Base-by-base conservation (phyloP, 1,284 basidiomycete genomes). In the Ustilago lituana region DNA sequence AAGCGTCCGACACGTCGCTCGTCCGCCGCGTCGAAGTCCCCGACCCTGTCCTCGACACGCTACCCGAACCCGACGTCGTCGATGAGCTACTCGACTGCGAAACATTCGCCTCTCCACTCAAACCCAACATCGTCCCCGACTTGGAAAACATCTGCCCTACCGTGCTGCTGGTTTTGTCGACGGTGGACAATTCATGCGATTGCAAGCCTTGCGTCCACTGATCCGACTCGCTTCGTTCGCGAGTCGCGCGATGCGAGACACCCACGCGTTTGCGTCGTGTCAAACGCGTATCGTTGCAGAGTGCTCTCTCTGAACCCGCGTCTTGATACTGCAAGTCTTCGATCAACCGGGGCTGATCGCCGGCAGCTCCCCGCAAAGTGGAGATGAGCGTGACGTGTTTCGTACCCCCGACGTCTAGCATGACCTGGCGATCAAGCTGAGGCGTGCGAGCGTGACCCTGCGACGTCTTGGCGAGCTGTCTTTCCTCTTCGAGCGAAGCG, bases 341-440 rank as follows among this genome's bases (percentile, higher is more conserved):
- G 23, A 60, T 17, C 26, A 62, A 23, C 12, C 37, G 40, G 11
- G 65, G 56, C 5, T 40, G 11, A 19, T 69, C 65, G 11, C 49
- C 51, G 7, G 19, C 2, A 2, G 38, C 22, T 1, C 65, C 65
- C 5, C 37, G 33, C 17, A 64, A 47, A 9, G 67, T 70, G 2
- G 53, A 47, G 6, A 44, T 9, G 3, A 61, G 35, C 0, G 68
- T 71, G 29, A 58, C 52, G 15, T 58, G 58, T 12, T 33, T 50
- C 4, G 38, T 51, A 1, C 68, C 68, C 2, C 68, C 62, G 0
- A 71, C 48, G 20, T 71, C 44, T 11, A 71, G 36, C 5, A 43
- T 20, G 8, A 67, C 49, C 6, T 41, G 49, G 3, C 27, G 27
- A 3, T 47, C 14, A 1, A 26, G 31, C 10, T 23, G 10, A 6